phyloP scores from a whole-genome alignment of 2,329 filamentous ascomycete species.

The Cladosporium sp. region DNA sequence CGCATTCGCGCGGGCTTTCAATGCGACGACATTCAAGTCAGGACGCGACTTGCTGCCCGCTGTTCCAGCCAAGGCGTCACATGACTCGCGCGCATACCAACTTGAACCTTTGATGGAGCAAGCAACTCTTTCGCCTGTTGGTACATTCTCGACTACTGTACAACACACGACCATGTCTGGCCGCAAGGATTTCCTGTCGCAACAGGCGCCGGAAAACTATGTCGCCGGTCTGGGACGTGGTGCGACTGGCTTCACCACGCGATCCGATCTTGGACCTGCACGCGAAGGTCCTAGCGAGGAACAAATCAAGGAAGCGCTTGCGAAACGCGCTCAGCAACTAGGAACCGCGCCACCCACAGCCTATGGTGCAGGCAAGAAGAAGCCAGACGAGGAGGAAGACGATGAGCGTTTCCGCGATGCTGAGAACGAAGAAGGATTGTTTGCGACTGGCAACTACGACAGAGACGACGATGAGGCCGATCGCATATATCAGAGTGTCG shows the following conservation, averaged over 20 bases:
- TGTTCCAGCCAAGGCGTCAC: neutral
- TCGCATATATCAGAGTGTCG: slow-evolving; percentile 89
- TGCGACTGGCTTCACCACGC: slow-evolving; percentile 95
- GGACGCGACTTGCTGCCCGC: no score
- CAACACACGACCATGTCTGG: slow-evolving; percentile 49
- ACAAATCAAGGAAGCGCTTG: slow-evolving; percentile 95
- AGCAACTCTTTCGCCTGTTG: neutral
- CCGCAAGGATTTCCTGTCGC: slow-evolving; percentile 81
- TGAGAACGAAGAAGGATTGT: slow-evolving; percentile 93
- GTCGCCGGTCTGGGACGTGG: slow-evolving; percentile 96
- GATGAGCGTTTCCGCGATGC: slow-evolving; percentile 89
- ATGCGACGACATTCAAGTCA: neutral
- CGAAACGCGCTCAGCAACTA: slow-evolving; percentile 83
- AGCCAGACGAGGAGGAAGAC: slow-evolving; percentile 69
- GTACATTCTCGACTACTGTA: neutral
- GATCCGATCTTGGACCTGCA: slow-evolving; percentile 92
- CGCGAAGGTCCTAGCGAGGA: slow-evolving; percentile 94
- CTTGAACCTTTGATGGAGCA: neutral
- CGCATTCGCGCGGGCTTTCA: neutral
- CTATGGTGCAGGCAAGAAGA: slow-evolving; percentile 65
- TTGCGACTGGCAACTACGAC: slow-evolving; percentile 93
- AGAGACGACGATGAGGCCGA: slow-evolving; percentile 98
- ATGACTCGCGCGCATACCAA: slow-evolving; percentile 4
- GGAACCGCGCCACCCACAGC: slow-evolving; percentile 67
- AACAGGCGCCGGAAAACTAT: slow-evolving; percentile 61